Base-by-base conservation (phyloP, 148 eudicot genomes). In the Dysphania ambrosioides region DNA sequence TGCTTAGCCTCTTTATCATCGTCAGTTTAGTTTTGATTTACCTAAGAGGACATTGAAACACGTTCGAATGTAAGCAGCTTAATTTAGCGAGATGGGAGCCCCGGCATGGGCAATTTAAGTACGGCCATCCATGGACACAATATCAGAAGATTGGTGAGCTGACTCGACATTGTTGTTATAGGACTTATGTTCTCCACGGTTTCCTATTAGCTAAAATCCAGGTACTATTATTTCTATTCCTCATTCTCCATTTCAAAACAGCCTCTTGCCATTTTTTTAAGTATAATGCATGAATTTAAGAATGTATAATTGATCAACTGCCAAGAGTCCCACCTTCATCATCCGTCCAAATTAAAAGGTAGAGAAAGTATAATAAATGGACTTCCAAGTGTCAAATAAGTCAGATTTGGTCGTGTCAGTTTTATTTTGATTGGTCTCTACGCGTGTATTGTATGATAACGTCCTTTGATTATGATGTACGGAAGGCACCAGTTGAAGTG, bases 61-160 rank as follows among this genome's bases (percentile, higher is more conserved):
- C 4, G 53, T 12, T 47, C 5, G 2, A 47, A 16, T 47, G 53
- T 47, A 47, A 47, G 53, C 53, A 47, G 86, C 73, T 81, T 11
- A 91, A 86, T 70, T 85, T 84, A 71, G 91, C 91, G 11, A 85
- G 70, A 82, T 88, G 96, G 96, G 89, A 91, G 68, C 89, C 93
- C 0, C 61, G 91, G 1, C 91, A 90, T 68, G 90, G 90, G 0
- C 67, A 73, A 24, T 85, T 90, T 55, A 79, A 81, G 44, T 79
- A 78, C 32, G 66, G 83, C 1, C 91, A 93, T 76, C 97, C 97
- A n/a, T 93, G 97, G 97, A 68, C 78, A 9, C 88, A 88, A n/a
- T 93, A 93, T 74, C 77, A 79, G n/a, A 82, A 75, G 24, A 76
- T 91, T 21, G 87, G 88, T 27, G 75, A 57, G 5, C 71, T 77